phyloP scores from a whole-genome alignment of 176 grass and related monocot species.

The Panicum miliaceum region DNA sequence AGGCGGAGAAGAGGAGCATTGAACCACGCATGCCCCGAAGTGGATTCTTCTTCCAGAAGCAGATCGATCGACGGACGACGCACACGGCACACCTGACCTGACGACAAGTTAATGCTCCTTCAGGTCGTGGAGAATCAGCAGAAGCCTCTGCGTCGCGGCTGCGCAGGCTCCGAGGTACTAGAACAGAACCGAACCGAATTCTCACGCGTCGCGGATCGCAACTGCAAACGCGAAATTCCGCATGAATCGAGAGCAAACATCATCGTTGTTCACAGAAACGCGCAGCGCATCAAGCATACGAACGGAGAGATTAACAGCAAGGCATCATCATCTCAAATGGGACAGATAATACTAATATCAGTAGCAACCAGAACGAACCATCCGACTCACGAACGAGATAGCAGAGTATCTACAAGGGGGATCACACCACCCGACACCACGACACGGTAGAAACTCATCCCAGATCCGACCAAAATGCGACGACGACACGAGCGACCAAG shows the following conservation, averaged over 20 bases:
- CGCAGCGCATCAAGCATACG: neutral
- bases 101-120: neutral
- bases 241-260: neutral
- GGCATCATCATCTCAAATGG: neutral
- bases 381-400: neutral
- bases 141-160: neutral
- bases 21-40: neutral
- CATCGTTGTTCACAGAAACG: neutral
- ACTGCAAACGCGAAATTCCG: neutral
- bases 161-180: neutral
- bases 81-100: too few species aligned
- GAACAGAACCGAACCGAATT: neutral
- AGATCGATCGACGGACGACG: neutral
- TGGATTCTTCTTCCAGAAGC: neutral
- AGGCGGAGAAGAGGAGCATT: neutral
- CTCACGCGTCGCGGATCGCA: neutral
- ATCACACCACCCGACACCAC: constrained; percentile 5
- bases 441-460: neutral
- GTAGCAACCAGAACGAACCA: constrained; percentile 2
- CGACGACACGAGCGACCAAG: constrained; percentile 26
- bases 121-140: neutral
- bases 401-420: constrained; percentile 42
- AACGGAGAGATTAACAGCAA: neutral
- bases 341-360: neutral
- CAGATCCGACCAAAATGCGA: constrained; percentile 60